A percentile compares a stretch with the other conserved stretches of the same genome.
phyloP scores from a whole-genome alignment of 2,329 filamentous ascomycete genomes.

The Blumeria graminis region DNA sequence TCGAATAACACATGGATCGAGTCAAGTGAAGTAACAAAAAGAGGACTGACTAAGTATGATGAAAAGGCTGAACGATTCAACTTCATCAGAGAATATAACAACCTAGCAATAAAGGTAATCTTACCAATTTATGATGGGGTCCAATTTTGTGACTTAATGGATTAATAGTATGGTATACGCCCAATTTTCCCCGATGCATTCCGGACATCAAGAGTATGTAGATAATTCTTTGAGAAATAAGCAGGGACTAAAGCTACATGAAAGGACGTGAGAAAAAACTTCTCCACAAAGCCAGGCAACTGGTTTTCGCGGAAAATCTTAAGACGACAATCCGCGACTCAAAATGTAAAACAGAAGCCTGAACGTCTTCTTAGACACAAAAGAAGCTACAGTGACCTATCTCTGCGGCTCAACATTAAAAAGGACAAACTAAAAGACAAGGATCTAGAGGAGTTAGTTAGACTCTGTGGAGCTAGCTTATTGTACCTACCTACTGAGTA shows the following conservation, averaged over 20 bases:
- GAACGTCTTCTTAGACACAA: slow-evolving; percentile 19
- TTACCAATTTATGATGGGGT: not conserved
- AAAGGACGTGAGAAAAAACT: slow-evolving; percentile 5
- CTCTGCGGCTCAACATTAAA: slow-evolving; percentile 22
- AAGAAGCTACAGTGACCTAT: slow-evolving; percentile 31
- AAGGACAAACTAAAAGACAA: slow-evolving; percentile 23
- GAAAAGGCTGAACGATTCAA: slow-evolving; percentile 23
- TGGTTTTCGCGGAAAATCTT: slow-evolving; percentile 19
- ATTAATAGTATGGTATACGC: slow-evolving; percentile 25
- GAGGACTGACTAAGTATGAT: slow-evolving; percentile 20
- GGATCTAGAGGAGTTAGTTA: slow-evolving; percentile 32
- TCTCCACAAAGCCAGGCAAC: slow-evolving; percentile 13
- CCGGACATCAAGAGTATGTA: slow-evolving; percentile 7
- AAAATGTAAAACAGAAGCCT: slow-evolving; percentile 11
- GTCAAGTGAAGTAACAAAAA: slow-evolving; percentile 23
- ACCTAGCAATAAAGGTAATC: slow-evolving; percentile 29
- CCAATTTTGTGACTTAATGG: slow-evolving; percentile 1
- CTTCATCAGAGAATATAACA: slow-evolving; percentile 35
- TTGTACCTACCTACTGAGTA: slow-evolving; percentile 36
- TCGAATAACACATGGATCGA: slow-evolving; percentile 32
- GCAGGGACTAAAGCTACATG: not conserved
- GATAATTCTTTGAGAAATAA: not conserved
- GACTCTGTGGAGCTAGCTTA: slow-evolving; percentile 36
- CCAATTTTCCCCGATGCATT: slow-evolving; percentile 9
- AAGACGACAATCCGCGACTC: slow-evolving; percentile 16